phyloP scores from a whole-genome alignment of 345 rosid genomes.

The Eucalyptus sp. region DNA sequence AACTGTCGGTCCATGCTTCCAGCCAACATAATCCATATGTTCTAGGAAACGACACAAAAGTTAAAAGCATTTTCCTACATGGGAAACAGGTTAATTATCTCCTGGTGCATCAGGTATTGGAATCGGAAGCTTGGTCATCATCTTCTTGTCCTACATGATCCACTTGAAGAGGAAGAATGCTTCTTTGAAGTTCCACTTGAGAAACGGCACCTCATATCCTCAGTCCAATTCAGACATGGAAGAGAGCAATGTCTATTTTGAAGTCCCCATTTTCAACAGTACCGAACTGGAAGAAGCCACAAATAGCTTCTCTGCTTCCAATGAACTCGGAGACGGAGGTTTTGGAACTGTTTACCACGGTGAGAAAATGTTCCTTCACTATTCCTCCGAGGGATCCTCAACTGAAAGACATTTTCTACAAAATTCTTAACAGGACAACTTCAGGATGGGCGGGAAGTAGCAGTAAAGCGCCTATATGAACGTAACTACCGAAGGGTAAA shows the following conservation, averaged over 20 bases:
- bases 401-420: background rate
- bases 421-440: background rate
- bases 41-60: background rate
- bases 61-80: background rate
- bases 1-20: background rate
- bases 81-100: background rate
- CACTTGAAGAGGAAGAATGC: background rate
- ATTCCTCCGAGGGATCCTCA: background rate
- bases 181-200: background rate
- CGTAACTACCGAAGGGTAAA: slow-evolving; percentile 1
- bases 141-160: background rate
- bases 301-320: slow-evolving; percentile 19
- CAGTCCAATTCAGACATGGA: slow-evolving; percentile 22
- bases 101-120: background rate
- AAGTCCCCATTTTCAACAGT: slow-evolving; percentile 36
- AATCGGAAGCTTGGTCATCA: slow-evolving; percentile 9
- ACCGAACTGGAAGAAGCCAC: slow-evolving; percentile 44
- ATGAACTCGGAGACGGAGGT: slow-evolving; percentile 51
- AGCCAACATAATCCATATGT: background rate
- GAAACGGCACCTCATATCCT: background rate
- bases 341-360: slow-evolving; percentile 52
- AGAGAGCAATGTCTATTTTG: slow-evolving; percentile 12
- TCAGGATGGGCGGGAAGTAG: slow-evolving; percentile 17
- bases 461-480: slow-evolving; percentile 18
- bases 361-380: slow-evolving; percentile 1